Evolutionary conservation across 169 alveolate species (phyloP).

Genomic region (Cystoisospora suis): DNA sequence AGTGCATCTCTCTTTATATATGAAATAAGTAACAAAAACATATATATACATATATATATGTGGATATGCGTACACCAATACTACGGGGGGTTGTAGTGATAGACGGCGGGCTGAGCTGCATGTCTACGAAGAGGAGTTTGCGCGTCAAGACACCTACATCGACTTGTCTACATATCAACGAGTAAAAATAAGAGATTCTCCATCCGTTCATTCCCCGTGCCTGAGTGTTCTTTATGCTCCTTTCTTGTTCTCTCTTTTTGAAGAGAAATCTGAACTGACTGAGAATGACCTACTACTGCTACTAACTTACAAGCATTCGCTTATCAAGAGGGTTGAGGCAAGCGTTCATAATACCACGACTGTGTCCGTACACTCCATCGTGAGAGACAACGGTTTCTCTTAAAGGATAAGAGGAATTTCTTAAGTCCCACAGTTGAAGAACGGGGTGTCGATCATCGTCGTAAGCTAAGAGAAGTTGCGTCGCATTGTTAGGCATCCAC

Average conservation of each 20-base stretch:
- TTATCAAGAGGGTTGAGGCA: constrained; percentile 39
- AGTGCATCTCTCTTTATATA: too few relatives aligned
- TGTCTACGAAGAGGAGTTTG: too few relatives aligned
- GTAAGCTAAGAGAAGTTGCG: constrained; percentile 71
- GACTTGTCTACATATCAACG: too few relatives aligned
- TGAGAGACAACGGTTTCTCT: constrained; percentile 58
- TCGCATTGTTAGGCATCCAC: constrained; percentile 73
- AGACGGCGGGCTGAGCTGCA: too few relatives aligned
- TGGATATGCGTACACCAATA: background rate
- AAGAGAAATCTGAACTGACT: too few relatives aligned
- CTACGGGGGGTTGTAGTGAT: too few relatives aligned
- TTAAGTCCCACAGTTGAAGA: constrained; percentile 74
- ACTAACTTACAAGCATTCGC: constrained; percentile 48
- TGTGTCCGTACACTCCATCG: constrained; percentile 42
- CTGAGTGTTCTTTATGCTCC: too few relatives aligned
- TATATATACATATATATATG: background rate
- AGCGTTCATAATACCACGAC: constrained; percentile 47
- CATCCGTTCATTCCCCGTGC: too few relatives aligned
- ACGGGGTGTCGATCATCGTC: constrained; percentile 77
- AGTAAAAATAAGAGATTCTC: too few relatives aligned
- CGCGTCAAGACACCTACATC: too few relatives aligned
- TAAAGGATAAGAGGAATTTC: constrained; percentile 74
- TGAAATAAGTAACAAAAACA: background rate
- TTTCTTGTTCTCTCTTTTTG: too few relatives aligned
- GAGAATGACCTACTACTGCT: too few relatives aligned